A percentile compares a stretch with the other conserved stretches of the same genome.
phyloP scores from a whole-genome alignment of 768 basidiomycete species.

The Clitopilus passeckerianus region DNA sequence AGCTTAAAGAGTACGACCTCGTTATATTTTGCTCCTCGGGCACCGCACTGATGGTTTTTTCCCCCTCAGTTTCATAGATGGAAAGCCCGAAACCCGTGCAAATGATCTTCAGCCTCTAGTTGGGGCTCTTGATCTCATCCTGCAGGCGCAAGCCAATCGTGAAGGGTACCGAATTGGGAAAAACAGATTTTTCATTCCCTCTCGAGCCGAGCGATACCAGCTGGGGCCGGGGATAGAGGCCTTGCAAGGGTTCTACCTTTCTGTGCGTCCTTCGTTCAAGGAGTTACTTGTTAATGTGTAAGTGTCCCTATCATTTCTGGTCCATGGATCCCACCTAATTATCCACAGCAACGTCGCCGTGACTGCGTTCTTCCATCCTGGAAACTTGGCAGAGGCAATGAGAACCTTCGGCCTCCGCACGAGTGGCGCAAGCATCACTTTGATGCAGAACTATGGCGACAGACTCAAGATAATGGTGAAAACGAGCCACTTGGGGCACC shows the following conservation, averaged over 20 bases:
- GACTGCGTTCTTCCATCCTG: constrained; percentile 50
- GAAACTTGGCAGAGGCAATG: constrained; percentile 60
- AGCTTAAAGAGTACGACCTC: constrained; percentile 26
- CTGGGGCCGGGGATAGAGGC: constrained; percentile 33
- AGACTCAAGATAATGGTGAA: constrained; percentile 56
- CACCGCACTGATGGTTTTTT: too few species aligned
- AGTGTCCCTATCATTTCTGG: constrained; percentile 9
- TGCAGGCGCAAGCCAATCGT: constrained; percentile 43
- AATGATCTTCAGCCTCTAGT: constrained; percentile 46
- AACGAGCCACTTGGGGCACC: constrained; percentile 52
- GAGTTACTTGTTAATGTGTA: constrained; percentile 52
- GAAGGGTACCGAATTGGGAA: constrained; percentile 47
- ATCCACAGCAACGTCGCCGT: constrained; percentile 43
- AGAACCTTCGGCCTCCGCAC: constrained; percentile 40
- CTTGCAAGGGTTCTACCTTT: constrained; percentile 43
- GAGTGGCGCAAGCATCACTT: constrained; percentile 34
- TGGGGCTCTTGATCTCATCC: constrained; percentile 53
- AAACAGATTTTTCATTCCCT: constrained; percentile 49
- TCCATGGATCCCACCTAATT: neutral
- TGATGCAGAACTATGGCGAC: constrained; percentile 28
- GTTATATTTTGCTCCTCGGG: neutral
- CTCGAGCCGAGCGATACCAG: constrained; percentile 13
- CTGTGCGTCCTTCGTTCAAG: constrained; percentile 43
- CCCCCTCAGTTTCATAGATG: constrained; percentile 42
- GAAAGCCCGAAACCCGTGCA: constrained; percentile 32